Evolutionary conservation across 768 basidiomycete genomes (phyloP), one percentile per base, ranked within the genome.

Genomic region (Russula sp.): DNA sequence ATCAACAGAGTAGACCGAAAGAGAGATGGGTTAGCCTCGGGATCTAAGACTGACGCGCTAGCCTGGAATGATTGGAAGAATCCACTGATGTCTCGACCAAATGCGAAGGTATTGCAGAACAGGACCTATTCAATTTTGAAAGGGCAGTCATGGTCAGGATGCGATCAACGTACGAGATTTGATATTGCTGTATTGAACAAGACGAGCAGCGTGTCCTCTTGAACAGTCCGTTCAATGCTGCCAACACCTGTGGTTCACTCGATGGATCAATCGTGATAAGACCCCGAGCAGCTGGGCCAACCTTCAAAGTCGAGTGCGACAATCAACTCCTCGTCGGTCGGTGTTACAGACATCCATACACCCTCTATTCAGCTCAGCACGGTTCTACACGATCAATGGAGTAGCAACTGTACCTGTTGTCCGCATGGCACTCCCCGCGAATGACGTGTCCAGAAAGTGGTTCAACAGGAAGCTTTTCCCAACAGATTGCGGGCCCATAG

Each of bases 111-210:
- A 61, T 86, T 85, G 5, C 85, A 78, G 74, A 85, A 85, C 2
- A 85, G 71, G 1, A 86, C 82, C 85, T 86, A 61, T n/a, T 39
- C 14, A 16, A 14, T 27, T 78, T 85, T 13, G 82, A 50, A 35
- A 37, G 4, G 39, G 22, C 42, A n/a, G 14, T 11, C 52, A 20
- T 10, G 7, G 11, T 10, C 11, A 35, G 32, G 31, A 13, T 2
- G 42, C 6, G 10, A 20, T 20, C 9, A 48, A 51, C 84, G 10
- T n/a, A 84, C 84, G 64, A 86, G 69, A 66, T 86, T 86, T 2
- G 85, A 87, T 11, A 86, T 77, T 0, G 85, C 85, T 0, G 83
- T 81, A 66, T 85, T 86, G 71, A 86, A 86, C 8, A 86, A 70
- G 2, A 86, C 85, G 1, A 86, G 76, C 1, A 86, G 73, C 0